Evolutionary conservation across 768 basidiomycete species (phyloP).

Genomic region (Leccinum variicolor): DNA sequence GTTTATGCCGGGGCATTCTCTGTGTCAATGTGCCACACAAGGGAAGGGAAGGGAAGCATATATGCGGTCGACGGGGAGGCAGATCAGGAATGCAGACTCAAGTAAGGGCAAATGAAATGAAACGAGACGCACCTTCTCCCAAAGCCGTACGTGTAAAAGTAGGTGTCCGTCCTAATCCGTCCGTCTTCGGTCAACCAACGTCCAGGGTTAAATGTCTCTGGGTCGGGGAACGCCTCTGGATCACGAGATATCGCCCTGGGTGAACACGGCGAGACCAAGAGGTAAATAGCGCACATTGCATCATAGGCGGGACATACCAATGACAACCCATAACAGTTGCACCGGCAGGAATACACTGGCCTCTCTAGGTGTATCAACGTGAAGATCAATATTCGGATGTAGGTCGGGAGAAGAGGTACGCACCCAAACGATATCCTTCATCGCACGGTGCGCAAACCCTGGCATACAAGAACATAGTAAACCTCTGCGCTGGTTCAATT

Average conservation of each 20-base stretch:
- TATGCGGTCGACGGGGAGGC: too few relatives aligned
- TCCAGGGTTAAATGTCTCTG: neutral
- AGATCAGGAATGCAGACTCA: neutral
- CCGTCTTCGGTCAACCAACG: slow-evolving; percentile 6
- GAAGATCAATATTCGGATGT: neutral
- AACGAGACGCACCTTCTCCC: neutral
- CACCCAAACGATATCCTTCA: slow-evolving; percentile 60
- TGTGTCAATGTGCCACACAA: slow-evolving; percentile 10
- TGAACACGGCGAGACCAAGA: neutral
- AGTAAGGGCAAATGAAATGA: neutral
- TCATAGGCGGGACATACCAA: neutral
- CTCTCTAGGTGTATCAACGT: neutral
- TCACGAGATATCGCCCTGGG: neutral
- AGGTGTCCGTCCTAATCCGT: neutral
- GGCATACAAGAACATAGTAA: neutral
- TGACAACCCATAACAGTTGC: neutral
- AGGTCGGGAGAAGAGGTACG: neutral
- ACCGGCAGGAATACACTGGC: neutral
- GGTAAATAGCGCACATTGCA: neutral
- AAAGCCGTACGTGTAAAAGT: slow-evolving; percentile 3
- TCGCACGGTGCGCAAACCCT: slow-evolving; percentile 60
- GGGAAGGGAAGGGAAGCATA: neutral
- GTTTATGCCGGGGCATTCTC: slow-evolving; percentile 60
- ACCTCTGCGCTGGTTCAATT: too few relatives aligned
- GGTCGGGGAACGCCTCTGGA: neutral